These are phyloP conservation scores for Parastagonospora nodorum DNA, from an alignment of 2,329 filamentous ascomycete species.

Conservation along the genomic window DNA sequence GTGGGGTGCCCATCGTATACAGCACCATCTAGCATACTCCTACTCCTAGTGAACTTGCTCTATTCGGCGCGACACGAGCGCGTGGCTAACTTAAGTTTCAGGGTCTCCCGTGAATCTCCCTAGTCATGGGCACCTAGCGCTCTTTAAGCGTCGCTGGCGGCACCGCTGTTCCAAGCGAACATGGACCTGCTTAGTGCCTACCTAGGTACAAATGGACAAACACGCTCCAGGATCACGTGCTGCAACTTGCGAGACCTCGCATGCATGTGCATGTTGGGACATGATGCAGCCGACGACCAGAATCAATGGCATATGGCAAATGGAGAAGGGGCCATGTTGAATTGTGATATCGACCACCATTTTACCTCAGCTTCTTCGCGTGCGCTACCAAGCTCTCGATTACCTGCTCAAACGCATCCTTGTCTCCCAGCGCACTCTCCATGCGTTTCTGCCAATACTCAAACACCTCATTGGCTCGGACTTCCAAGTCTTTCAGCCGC, in stretches of 20 bases:
- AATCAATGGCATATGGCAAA: neutral
- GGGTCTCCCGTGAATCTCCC: conserved; percentile 11
- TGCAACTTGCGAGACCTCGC: too few species aligned
- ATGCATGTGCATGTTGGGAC: too few species aligned
- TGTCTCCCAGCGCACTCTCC: conserved; percentile 85
- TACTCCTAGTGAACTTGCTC: neutral
- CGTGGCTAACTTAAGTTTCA: conserved; percentile 8
- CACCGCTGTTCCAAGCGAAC: conserved; percentile 1
- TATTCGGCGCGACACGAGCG: neutral
- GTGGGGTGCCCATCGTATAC: neutral
- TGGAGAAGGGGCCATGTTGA: neutral
- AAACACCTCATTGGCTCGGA: conserved; percentile 74
- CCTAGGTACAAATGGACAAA: too few species aligned
- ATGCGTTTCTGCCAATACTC: conserved; percentile 87
- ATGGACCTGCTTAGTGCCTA: too few species aligned
- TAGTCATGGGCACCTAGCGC: conserved; percentile 5
- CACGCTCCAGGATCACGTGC: too few species aligned
- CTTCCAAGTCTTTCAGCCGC: conserved; percentile 70
- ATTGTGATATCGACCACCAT: neutral
- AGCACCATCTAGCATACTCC: neutral
- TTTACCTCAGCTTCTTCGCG: conserved; percentile 79
- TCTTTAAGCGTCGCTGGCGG: conserved; percentile 7
- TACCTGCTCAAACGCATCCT: conserved; percentile 92
- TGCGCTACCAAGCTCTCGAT: conserved; percentile 97
- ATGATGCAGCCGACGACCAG: too few species aligned